Evolutionary conservation across 495 filamentous ascomycete genomes (phyloP).

Genomic region (Penicillium maclennaniae): DNA sequence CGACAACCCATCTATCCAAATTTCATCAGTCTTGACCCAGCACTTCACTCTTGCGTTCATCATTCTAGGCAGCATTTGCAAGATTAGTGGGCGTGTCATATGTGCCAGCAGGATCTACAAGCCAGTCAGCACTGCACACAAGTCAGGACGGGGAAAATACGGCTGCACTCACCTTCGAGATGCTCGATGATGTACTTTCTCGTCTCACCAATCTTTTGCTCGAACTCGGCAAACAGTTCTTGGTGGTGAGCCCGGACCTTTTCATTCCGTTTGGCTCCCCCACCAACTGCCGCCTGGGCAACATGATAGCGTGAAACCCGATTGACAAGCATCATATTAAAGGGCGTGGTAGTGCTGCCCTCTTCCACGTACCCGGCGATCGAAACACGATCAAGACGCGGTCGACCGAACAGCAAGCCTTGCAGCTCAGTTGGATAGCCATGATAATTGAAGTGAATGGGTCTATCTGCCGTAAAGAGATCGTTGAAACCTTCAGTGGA

Average conservation of each 20-base stretch:
- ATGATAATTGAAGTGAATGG: conserved; percentile 70
- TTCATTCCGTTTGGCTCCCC: conserved; percentile 47
- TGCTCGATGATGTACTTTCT: conserved; percentile 54
- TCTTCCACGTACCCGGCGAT: conserved; percentile 68
- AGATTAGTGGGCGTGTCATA: conserved; percentile 49
- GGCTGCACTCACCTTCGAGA: conserved; percentile 40
- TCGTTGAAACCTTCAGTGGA: conserved; percentile 49
- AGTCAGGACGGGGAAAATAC: not conserved
- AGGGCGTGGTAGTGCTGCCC: conserved; percentile 68
- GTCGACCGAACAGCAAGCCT: conserved; percentile 61
- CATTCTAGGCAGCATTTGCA: conserved; percentile 7
- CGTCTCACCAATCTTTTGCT: conserved; percentile 47
- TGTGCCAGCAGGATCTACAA: conserved; percentile 52
- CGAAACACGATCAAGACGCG: conserved; percentile 45
- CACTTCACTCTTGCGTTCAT: not conserved
- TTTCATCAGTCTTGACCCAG: not conserved
- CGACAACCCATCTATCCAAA: not conserved
- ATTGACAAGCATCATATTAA: conserved; percentile 72
- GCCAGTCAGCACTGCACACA: not conserved
- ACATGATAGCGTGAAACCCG: conserved; percentile 60
- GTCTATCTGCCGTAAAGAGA: conserved; percentile 58
- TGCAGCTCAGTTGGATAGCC: conserved; percentile 62
- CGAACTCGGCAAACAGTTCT: conserved; percentile 45
- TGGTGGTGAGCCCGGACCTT: conserved; percentile 47
- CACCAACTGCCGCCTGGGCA: conserved; percentile 52